Percentiles rank a stretch among this genome's conserved stretches.
phyloP scores from a whole-genome alignment of 1,139 yeast species.

The Kodamaea fungicola region DNA sequence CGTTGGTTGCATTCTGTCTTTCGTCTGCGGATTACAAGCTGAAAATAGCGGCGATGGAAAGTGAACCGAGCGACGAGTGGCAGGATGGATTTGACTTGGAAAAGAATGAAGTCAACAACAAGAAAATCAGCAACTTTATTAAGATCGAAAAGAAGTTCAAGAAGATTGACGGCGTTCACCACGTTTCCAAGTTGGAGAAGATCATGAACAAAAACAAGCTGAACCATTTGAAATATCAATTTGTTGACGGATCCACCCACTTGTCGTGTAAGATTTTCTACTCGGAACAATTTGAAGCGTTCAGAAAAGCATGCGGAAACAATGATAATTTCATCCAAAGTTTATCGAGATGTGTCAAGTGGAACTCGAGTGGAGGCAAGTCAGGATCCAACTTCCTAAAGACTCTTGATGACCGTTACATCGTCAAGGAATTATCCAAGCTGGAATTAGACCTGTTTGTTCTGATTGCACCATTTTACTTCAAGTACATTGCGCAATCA shows the following conservation, averaged over 20 bases:
- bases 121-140: conserved; percentile 36
- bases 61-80: conserved; percentile 15
- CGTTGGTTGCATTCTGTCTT: conserved; percentile 88
- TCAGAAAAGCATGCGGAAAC: conserved; percentile 78
- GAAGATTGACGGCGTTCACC: conserved; percentile 17
- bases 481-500: conserved; percentile 94
- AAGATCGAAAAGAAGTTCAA: conserved; percentile 47
- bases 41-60: conserved; percentile 48
- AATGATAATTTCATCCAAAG: conserved; percentile 80
- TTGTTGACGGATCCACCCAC: conserved; percentile 78
- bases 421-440: conserved; percentile 84
- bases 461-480: conserved; percentile 93
- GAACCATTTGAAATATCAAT: conserved; percentile 86
- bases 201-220: conserved; percentile 80
- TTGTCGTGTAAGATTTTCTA: conserved; percentile 92
- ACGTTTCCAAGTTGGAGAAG: conserved; percentile 44
- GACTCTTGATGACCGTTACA: conserved; percentile 84
- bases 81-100: conserved; percentile 16
- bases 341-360: conserved; percentile 85
- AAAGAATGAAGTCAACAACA: conserved; percentile 26
- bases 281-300: conserved; percentile 95
- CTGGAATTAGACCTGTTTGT: conserved; percentile 91
- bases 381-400: conserved; percentile 93
- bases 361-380: conserved; percentile 97
- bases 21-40: conserved; percentile 79